A percentile compares a stretch with the other conserved stretches of the same genome.
Evolutionary conservation across 257 asterid species (phyloP).

Genomic region (Solanum rostratum): DNA sequence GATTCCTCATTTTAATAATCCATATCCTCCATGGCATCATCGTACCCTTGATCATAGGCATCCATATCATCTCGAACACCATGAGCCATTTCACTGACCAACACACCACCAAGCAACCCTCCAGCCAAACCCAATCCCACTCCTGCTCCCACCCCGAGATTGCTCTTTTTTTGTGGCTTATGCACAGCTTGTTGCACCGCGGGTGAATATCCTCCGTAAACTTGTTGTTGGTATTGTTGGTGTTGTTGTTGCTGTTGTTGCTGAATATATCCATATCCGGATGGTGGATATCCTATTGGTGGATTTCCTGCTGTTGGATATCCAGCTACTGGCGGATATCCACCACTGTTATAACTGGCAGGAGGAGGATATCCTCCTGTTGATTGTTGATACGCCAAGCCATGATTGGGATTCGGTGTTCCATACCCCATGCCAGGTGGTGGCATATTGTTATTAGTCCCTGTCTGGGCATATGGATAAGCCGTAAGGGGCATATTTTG

Average conservation of each 20-base stretch:
- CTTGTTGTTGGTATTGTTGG: not conserved
- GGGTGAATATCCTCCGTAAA: not conserved
- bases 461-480: not conserved
- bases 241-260: not conserved
- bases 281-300: not conserved
- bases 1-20: not conserved
- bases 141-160: slow-evolving; percentile 14
- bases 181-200: not conserved
- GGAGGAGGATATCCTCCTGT: not conserved
- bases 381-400: not conserved
- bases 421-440: not conserved
- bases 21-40: not conserved
- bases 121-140: not conserved
- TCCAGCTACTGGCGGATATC: not conserved
- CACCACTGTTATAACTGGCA: not conserved
- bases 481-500: not conserved
- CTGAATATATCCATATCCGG: not conserved
- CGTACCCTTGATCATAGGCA: slow-evolving; percentile 27
- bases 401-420: not conserved
- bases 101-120: not conserved
- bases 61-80: slow-evolving; percentile 30
- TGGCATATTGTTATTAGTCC: not conserved
- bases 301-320: not conserved
- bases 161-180: not conserved
- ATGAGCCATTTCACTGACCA: not conserved